Conservation (phyloP, 306 rosid species). For the Crataegus laevigata region DNA sequence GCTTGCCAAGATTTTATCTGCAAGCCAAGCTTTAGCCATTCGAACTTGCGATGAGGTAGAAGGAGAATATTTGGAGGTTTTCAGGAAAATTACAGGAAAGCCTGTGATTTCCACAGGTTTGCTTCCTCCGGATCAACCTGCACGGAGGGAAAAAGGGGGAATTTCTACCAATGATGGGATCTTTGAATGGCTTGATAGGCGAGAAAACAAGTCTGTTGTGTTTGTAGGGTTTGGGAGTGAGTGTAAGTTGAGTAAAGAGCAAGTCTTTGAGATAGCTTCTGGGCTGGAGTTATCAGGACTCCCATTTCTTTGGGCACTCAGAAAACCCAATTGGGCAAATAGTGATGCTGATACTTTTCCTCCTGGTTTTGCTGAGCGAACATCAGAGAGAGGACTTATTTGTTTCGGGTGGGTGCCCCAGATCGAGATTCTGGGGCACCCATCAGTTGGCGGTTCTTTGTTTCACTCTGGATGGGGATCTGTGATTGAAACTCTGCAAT, state of each 20-base stretch:
- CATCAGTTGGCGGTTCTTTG: conserved; percentile 36
- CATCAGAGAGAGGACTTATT: conserved; percentile 20
- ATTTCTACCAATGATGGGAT: not conserved
- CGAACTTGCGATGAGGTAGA: conserved; percentile 25
- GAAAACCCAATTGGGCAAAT: conserved; percentile 23
- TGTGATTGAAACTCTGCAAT: conserved; percentile 29
- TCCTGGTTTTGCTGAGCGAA: conserved; percentile 16
- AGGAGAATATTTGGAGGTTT: conserved; percentile 21
- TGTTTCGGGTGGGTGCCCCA: conserved; percentile 33
- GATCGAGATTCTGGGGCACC: conserved; percentile 28
- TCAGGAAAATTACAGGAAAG: conserved; percentile 10
- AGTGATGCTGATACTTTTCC: conserved; percentile 24
- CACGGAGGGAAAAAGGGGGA: not conserved
- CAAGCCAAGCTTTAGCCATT: conserved; percentile 9
- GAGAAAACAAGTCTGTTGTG: conserved; percentile 24
- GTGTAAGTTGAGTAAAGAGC: conserved; percentile 27
- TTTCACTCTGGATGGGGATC: conserved; percentile 47
- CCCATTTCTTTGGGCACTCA: conserved; percentile 36
- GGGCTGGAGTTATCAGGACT: conserved; percentile 36
- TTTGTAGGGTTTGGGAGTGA: conserved; percentile 47
- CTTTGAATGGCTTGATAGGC: conserved; percentile 39
- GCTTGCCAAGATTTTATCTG: not conserved
- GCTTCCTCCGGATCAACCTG: conserved; percentile 21
- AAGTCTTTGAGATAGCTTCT: conserved; percentile 34
- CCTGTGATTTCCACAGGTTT: conserved; percentile 37